Base-by-base conservation (phyloP, 345 rosid species). In the Melastoma malabathricum region DNA sequence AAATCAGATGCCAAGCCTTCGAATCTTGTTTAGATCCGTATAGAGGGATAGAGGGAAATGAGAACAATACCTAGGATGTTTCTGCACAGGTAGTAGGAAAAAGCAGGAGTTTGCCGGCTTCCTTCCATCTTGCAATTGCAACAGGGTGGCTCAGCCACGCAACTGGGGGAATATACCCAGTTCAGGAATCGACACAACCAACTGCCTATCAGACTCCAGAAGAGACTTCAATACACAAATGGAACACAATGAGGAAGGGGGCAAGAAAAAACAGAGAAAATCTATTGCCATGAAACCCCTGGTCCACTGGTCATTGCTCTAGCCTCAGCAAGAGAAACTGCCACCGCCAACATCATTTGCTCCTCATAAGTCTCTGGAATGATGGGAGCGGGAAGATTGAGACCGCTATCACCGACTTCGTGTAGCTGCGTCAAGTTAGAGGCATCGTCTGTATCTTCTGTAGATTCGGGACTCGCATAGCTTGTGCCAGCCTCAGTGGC, bases 291-390 rank as follows among this genome's bases (percentile, higher is more conserved):
- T 15, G 75, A 55, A 62, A 76, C 72, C 47, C 72, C 79, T 20
- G 72, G 72, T 60, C 71, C 75, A 59, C 64, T 72, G 27, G 80
- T 61, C 54, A 73, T 41, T 15, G 83, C 70, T 65, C 75, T 76
- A 58, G 87, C 89, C 63, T 87, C 95, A n/a, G 93, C 93, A 19
- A 87, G 73, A 69, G 98, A 84, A 52, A 81, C 82, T 22, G 98
- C 87, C 96, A 82, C 79, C 31, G 96, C 95, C 59, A 92, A 61
- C 95, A 87, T 82, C 95, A 87, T 87, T 70, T 87, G 95, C 59
- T 92, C 98, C 73, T 92, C 98, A 47, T 70, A 92, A 72, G 74
- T 87, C 74, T 83, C 93, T 6, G 94, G 96, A 50, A 80, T 62
- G 14, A 86, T 68, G 29, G 89, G 77, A 27, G 61, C 79, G 4